These are phyloP conservation scores for Saccharomycopsis hybrid DNA, from an alignment of 1,139 yeast species.

Conservation along the genomic window DNA sequence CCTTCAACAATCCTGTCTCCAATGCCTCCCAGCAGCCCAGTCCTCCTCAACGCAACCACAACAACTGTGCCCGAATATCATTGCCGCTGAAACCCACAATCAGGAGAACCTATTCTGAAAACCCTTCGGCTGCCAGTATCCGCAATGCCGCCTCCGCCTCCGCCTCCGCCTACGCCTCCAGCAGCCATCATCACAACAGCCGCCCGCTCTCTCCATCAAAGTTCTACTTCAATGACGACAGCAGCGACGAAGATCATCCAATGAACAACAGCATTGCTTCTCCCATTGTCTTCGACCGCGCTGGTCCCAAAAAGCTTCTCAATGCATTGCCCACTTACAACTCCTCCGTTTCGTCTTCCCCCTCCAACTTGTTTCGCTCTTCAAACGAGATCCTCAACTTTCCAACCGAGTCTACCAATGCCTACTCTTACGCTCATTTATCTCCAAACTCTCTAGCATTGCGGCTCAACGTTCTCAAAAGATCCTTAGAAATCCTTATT, in stretches of 20 bases:
- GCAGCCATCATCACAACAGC: not conserved
- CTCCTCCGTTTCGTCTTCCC: not conserved
- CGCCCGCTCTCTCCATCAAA: constrained; percentile 6
- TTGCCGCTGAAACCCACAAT: not conserved
- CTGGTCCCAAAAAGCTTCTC: not conserved
- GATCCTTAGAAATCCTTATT: constrained; percentile 65
- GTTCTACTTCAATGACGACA: constrained; percentile 14
- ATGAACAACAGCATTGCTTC: not conserved
- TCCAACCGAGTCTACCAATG: constrained; percentile 76
- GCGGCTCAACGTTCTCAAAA: constrained; percentile 63
- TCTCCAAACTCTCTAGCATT: constrained; percentile 77
- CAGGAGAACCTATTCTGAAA: not conserved
- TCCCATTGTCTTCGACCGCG: not conserved
- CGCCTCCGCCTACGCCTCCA: not conserved
- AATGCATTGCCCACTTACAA: not conserved
- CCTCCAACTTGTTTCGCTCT: not conserved
- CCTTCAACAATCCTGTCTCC: not conserved
- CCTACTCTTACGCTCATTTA: constrained; percentile 77
- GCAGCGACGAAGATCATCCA: constrained; percentile 1
- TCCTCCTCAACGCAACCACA: not conserved
- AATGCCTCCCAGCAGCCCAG: not conserved
- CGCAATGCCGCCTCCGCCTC: not conserved
- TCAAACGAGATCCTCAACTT: constrained; percentile 42
- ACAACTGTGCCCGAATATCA: not conserved
- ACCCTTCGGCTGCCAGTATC: not conserved